Percentiles rank a stretch among this genome's conserved stretches.
Conservation (phyloP, 768 basidiomycete genomes). For the Udeniomyces megalosporus region DNA sequence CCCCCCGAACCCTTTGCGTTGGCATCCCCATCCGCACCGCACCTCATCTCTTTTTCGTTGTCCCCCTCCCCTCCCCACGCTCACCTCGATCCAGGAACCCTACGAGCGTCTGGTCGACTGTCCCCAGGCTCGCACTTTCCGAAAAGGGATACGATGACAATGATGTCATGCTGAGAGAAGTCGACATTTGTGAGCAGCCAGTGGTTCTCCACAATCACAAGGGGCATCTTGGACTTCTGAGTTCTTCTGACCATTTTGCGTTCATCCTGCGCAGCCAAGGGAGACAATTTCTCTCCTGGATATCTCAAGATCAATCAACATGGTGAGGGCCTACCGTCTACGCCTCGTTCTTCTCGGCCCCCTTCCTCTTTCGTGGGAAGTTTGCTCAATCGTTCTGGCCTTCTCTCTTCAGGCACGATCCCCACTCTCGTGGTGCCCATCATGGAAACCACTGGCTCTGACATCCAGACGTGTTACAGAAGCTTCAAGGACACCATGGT, state of each 20-base stretch:
- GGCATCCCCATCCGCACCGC: too few relatives aligned
- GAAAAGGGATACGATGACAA: slow-evolving; percentile 76
- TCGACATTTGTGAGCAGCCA: slow-evolving; percentile 53
- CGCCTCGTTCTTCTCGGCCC: too few relatives aligned
- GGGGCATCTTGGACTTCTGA: background rate
- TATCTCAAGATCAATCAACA: slow-evolving; percentile 53
- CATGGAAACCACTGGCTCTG: slow-evolving; percentile 49
- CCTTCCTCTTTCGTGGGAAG: too few relatives aligned
- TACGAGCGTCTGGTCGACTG: slow-evolving; percentile 28
- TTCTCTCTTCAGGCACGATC: slow-evolving; percentile 43
- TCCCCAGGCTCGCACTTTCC: slow-evolving; percentile 27
- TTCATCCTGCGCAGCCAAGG: slow-evolving; percentile 33
- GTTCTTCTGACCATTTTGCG: background rate
- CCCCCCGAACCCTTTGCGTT: too few relatives aligned
- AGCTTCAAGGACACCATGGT: slow-evolving; percentile 62
- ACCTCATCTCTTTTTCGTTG: slow-evolving; percentile 47
- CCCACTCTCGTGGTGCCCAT: slow-evolving; percentile 77
- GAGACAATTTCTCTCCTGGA: slow-evolving; percentile 48
- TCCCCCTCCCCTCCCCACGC: background rate
- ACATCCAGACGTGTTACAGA: slow-evolving; percentile 63
- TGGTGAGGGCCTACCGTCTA: too few relatives aligned
- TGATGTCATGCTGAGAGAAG: slow-evolving; percentile 52
- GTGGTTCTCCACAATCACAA: too few relatives aligned
- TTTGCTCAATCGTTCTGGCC: too few relatives aligned
- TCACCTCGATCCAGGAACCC: slow-evolving; percentile 20